Conservation (phyloP, 306 rosid genomes). For the Luffa aegyptiaca region DNA sequence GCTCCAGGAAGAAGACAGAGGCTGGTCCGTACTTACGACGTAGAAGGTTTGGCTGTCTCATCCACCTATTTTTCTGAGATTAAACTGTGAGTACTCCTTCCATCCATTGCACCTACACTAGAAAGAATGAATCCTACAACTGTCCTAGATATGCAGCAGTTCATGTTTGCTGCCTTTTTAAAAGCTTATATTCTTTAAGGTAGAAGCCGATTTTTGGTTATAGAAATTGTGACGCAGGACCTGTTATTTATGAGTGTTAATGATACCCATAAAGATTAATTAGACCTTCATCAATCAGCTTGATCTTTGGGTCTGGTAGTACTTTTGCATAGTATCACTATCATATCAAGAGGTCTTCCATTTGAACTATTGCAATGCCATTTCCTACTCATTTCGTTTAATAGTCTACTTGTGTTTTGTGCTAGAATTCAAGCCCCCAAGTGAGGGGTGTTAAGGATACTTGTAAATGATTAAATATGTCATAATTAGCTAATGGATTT, state of each 20-base stretch:
- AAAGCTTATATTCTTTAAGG: background rate
- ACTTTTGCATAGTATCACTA: background rate
- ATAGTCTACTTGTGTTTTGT: background rate
- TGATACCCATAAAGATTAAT: background rate
- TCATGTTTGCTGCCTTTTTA: background rate
- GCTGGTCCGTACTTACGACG: slow-evolving; percentile 73
- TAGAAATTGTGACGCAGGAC: background rate
- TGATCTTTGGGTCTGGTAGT: background rate
- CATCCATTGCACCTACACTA: background rate
- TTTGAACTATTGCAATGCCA: background rate
- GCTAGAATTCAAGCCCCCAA: background rate
- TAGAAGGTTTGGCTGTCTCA: slow-evolving; percentile 92
- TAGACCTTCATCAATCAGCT: background rate
- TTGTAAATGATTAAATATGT: too few relatives aligned
- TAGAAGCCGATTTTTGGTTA: background rate
- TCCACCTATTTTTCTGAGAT: slow-evolving; percentile 73
- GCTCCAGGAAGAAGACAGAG: slow-evolving; percentile 71
- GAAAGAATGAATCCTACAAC: background rate
- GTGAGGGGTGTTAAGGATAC: too few relatives aligned
- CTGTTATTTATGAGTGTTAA: background rate
- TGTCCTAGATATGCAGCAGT: background rate
- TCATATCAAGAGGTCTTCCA: background rate
- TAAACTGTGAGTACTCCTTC: slow-evolving; percentile 26
- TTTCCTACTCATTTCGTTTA: background rate
- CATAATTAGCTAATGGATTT: background rate